These are phyloP conservation scores for Chenopodium suecicum DNA, from an alignment of 148 eudicot genomes.

Conservation along the genomic window DNA sequence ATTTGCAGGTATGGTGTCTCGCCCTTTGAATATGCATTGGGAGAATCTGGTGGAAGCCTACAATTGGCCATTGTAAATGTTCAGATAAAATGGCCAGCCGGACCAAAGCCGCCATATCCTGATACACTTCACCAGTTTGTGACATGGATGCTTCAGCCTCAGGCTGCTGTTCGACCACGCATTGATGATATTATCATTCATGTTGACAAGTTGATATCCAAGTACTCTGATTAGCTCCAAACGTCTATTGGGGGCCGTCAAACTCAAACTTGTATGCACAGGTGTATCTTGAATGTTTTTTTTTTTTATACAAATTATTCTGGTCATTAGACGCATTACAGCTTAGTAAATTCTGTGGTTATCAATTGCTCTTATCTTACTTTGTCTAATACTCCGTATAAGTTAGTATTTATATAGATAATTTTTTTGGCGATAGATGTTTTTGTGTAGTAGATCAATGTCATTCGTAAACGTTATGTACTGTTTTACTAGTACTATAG, in stretches of 20 bases:
- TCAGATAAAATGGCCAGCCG: conserved; percentile 88
- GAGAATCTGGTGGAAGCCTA: conserved; percentile 94
- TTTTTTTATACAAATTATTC: neutral
- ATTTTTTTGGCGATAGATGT: conserved; percentile 17
- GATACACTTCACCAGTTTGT: conserved; percentile 94
- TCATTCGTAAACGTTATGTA: conserved; percentile 18
- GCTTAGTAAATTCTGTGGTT: neutral
- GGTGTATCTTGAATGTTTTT: conserved; percentile 11
- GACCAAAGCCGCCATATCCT: conserved; percentile 81
- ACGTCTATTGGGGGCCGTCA: neutral
- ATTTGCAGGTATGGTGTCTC: conserved; percentile 82
- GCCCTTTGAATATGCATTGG: conserved; percentile 94
- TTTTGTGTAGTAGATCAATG: conserved; percentile 19
- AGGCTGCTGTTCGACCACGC: conserved; percentile 80
- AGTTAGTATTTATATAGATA: conserved; percentile 10
- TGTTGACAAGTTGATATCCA: conserved; percentile 84
- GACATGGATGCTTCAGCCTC: conserved; percentile 99
- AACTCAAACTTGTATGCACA: conserved; percentile 12
- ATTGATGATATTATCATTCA: conserved; percentile 90
- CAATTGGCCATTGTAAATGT: conserved; percentile 90
- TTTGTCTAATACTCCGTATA: conserved; percentile 1
- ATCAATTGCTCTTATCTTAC: neutral
- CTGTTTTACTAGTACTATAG: conserved; percentile 2
- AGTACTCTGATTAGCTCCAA: conserved; percentile 53
- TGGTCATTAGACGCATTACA: conserved; percentile 3